A percentile compares a stretch with the other conserved stretches of the same genome.
phyloP scores from a whole-genome alignment of 2,329 filamentous ascomycete species.

The Penicillium sp. region DNA sequence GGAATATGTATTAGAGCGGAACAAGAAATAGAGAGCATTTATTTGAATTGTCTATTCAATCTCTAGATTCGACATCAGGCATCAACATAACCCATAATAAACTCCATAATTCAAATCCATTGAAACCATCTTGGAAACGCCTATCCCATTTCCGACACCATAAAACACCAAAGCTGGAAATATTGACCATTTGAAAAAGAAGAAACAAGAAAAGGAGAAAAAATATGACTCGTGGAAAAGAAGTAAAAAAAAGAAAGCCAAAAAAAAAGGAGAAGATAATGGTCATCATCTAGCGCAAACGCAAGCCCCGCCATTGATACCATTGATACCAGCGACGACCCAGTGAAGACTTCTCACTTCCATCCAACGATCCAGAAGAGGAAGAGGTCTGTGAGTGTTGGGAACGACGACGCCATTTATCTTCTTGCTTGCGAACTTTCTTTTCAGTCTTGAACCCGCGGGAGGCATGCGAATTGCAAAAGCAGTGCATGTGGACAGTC shows the following conservation, averaged over 20 bases:
- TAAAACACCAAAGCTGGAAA: conserved; percentile 15
- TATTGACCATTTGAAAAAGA: conserved; percentile 7
- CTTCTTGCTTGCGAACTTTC: conserved; percentile 30
- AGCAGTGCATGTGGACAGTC: conserved; percentile 45
- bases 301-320: conserved; percentile 35
- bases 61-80: not conserved
- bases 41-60: not conserved
- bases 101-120: not conserved
- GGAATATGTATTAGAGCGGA: no score
- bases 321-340: conserved; percentile 31
- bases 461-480: conserved; percentile 41
- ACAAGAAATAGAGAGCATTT: no score
- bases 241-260: conserved; percentile 1
- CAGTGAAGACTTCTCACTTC: conserved; percentile 32
- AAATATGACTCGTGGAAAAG: not conserved
- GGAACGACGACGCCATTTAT: conserved; percentile 26
- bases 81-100: not conserved
- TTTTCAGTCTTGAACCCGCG: conserved; percentile 38
- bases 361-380: conserved; percentile 14
- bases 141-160: conserved; percentile 13
- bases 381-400: conserved; percentile 17
- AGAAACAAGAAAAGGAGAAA: conserved; percentile 2
- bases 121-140: not conserved
- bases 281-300: conserved; percentile 23
- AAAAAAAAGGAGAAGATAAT: conserved; percentile 1